Evolutionary conservation across 2,329 filamentous ascomycete genomes (phyloP).

Genomic region (Raffaelea deltoideospora): DNA sequence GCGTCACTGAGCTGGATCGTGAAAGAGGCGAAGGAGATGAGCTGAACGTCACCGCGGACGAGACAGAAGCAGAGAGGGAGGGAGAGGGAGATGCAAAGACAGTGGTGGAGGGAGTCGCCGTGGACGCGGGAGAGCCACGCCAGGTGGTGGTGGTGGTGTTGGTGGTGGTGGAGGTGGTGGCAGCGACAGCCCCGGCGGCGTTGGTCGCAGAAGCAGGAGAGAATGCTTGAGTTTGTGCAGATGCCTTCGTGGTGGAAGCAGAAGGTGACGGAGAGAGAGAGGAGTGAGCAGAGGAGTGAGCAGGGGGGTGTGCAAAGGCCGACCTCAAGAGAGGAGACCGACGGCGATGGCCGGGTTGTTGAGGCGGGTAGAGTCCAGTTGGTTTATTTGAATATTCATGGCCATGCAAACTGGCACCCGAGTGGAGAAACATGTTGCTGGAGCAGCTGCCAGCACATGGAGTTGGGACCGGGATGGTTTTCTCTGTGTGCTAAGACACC

Average conservation of each 20-base stretch:
- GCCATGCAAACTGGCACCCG: slow-evolving; percentile 43
- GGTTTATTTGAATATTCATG: slow-evolving; percentile 37
- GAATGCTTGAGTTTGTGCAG: no score
- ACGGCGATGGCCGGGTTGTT: slow-evolving; percentile 18
- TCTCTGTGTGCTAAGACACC: no score
- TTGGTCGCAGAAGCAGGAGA: no score
- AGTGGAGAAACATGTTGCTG: slow-evolving; percentile 40
- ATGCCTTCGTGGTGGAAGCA: slow-evolving; percentile 3
- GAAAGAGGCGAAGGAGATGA: slow-evolving; percentile 4
- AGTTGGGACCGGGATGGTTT: no score
- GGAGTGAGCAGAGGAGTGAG: slow-evolving; percentile 2
- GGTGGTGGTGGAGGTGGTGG: neutral
- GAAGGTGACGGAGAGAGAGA: slow-evolving; percentile 1
- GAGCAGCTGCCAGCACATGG: no score
- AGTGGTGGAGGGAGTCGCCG: neutral
- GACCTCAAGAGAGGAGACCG: slow-evolving; percentile 27
- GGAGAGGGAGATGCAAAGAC: no score
- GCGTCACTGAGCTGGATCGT: no score
- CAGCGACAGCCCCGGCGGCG: slow-evolving; percentile 2
- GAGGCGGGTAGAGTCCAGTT: slow-evolving; percentile 16
- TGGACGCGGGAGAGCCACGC: no score
- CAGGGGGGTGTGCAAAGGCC: slow-evolving; percentile 16
- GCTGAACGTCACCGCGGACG: neutral
- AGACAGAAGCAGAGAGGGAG: neutral
- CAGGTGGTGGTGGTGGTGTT: no score